phyloP scores from a whole-genome alignment of 2,329 filamentous ascomycete species.

The Daldinia sp. region DNA sequence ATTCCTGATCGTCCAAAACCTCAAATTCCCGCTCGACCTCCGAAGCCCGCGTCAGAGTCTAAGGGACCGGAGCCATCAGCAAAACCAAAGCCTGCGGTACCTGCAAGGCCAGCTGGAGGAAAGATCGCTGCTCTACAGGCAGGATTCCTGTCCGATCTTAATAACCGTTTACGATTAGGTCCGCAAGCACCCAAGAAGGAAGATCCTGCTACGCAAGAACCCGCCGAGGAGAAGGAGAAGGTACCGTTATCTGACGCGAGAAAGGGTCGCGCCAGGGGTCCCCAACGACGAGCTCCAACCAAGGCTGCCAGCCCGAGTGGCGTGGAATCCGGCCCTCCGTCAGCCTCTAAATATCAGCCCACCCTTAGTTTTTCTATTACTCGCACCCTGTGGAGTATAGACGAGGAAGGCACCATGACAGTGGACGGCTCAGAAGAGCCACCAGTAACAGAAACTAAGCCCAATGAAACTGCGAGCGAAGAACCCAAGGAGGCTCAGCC shows the following conservation, averaged over 20 bases:
- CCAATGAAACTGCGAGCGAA: conserved; percentile 27
- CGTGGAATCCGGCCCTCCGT: conserved; percentile 47
- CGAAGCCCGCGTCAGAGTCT: conserved; percentile 55
- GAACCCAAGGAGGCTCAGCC: conserved; percentile 22
- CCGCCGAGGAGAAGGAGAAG: conserved; percentile 73
- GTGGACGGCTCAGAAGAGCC: conserved; percentile 48
- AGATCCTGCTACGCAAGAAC: conserved; percentile 68
- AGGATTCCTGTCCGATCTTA: conserved; percentile 92
- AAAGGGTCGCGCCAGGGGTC: conserved; percentile 90
- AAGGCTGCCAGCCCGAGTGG: conserved; percentile 59
- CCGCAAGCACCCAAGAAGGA: conserved; percentile 84
- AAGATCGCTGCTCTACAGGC: conserved; percentile 94
- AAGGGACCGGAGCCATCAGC: conserved; percentile 59
- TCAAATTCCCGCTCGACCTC: conserved; percentile 65
- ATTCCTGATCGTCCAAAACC: conserved; percentile 70
- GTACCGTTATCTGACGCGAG: conserved; percentile 87
- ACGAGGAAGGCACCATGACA: conserved; percentile 61
- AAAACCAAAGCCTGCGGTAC: conserved; percentile 87
- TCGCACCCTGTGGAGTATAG: conserved; percentile 65
- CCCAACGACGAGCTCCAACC: conserved; percentile 78
- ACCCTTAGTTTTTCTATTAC: conserved; percentile 62
- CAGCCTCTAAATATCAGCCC: conserved; percentile 52
- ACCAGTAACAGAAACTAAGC: conserved; percentile 28
- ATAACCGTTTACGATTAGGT: conserved; percentile 87
- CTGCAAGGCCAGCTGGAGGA: conserved; percentile 79